These are phyloP conservation scores for Fusarium brachygibbosum DNA, from an alignment of 2,329 filamentous ascomycete species.

Conservation along the genomic window DNA sequence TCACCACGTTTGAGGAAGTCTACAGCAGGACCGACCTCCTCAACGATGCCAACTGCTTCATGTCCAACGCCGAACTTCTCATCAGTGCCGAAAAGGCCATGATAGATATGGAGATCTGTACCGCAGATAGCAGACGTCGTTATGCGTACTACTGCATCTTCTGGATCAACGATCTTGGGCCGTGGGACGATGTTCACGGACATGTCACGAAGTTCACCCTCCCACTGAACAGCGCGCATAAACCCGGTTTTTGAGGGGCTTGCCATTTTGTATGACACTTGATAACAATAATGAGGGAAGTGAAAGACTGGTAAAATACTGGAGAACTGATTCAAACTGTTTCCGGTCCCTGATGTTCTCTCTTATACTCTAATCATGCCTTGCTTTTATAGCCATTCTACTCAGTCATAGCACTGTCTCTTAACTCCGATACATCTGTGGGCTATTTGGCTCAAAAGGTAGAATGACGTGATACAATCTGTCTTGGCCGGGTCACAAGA, in stretches of 20 bases:
- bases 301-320: fast-evolving
- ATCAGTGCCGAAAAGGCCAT: not conserved
- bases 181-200: slow-evolving; percentile 18
- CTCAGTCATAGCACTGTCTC: fast-evolving
- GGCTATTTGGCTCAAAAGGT: fast-evolving
- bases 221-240: slow-evolving; percentile 28
- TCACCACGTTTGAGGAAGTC: slow-evolving; percentile 18
- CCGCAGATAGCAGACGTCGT: slow-evolving; percentile 22
- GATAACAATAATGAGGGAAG: fast-evolving
- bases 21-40: slow-evolving; percentile 21
- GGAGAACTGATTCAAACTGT: fast-evolving
- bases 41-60: slow-evolving; percentile 11
- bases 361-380: fast-evolving
- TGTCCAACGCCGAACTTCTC: slow-evolving; percentile 6
- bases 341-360: not conserved
- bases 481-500: not conserved
- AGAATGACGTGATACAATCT: not conserved
- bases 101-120: slow-evolving; percentile 20
- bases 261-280: not conserved
- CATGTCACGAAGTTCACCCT: slow-evolving; percentile 24
- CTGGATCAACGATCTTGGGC: slow-evolving; percentile 10
- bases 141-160: slow-evolving; percentile 21
- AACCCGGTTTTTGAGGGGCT: not conserved
- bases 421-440: fast-evolving
- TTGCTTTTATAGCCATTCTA: not conserved